phyloP scores from a whole-genome alignment of 192 early-diverging fungal species.

The Powellomyces hirtus region DNA sequence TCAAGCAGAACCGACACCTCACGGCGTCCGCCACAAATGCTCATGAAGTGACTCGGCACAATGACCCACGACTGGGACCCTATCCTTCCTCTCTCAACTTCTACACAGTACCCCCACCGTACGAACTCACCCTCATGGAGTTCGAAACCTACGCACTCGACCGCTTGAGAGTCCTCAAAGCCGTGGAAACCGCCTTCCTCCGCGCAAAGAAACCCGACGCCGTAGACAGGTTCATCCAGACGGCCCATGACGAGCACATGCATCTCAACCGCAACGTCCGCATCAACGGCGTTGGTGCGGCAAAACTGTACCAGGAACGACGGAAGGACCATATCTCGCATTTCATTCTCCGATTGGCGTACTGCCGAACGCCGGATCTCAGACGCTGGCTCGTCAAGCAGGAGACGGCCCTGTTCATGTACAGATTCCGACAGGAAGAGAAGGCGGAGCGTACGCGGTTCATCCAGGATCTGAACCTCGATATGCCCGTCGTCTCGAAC shows the following conservation, averaged over 20 bases:
- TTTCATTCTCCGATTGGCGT: slow-evolving; percentile 51
- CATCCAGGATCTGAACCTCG: slow-evolving; percentile 38
- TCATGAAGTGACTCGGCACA: background rate
- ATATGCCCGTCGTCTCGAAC: slow-evolving; percentile 7
- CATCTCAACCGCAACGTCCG: slow-evolving; percentile 26
- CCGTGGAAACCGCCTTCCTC: slow-evolving; percentile 77
- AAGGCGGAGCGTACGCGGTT: slow-evolving; percentile 52
- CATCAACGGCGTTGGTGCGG: slow-evolving; percentile 2
- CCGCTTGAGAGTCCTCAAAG: slow-evolving; percentile 73
- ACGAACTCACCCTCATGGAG: slow-evolving; percentile 67
- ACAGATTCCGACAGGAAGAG: slow-evolving; percentile 48
- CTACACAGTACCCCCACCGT: slow-evolving; percentile 61
- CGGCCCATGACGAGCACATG: slow-evolving; percentile 18
- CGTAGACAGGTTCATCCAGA: slow-evolving; percentile 9
- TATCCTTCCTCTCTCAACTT: slow-evolving; percentile 65
- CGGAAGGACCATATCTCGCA: slow-evolving; percentile 47
- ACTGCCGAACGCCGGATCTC: slow-evolving; percentile 45
- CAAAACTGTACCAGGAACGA: slow-evolving; percentile 28
- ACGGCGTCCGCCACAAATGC: background rate
- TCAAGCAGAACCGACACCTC: background rate
- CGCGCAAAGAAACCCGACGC: slow-evolving; percentile 42
- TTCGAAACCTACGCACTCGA: slow-evolving; percentile 75
- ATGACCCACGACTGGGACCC: background rate
- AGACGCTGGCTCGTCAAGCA: slow-evolving; percentile 45
- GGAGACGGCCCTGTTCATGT: slow-evolving; percentile 46